Base-by-base conservation (phyloP, 192 early-diverging fungal genomes). In the Coemansia sp. region DNA sequence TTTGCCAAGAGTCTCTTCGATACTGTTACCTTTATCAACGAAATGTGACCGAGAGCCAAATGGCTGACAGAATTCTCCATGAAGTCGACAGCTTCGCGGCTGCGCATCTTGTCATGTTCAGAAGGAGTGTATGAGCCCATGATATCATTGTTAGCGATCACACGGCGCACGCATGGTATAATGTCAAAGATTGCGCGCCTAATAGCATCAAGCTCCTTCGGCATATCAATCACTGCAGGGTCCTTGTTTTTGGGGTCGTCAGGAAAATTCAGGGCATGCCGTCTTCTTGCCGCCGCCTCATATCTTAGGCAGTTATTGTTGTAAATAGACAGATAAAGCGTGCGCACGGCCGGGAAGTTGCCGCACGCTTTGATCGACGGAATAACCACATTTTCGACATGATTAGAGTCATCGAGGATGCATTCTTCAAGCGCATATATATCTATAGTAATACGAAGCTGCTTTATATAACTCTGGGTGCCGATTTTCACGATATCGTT, bases 381-480 rank as follows among this genome's bases (percentile, higher is more conserved):
- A 28, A 35, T 53, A 26, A 58, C 13, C 28, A 37, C 59, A 8
- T 58, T 30, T 28, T 26, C 8, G 21, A n/a, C 16, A 35, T 63
- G 51, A 20, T 53, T 15, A 0, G 59, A 3, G 13, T 52, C 20
- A 13, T 48, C 46, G 30, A 66, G 35, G 13, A 61, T 26, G 2
- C 55, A 29, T 3, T 43, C 15, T 13, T 48, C 56, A 42, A 70
- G 51, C 9, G 53, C 28, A 2, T 59, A 56, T 5, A 66, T 9
- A n/a, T 53, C 29, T 13, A 75, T 18, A 2, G 61, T 26, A 10
- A 75, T 29, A 25, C 57, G 48, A 3, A 75, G 46, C 12, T 70
- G 67, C 21, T 48, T 55, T 23, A 75, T 35, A 18, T 62, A 34
- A 4, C 23, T 7, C 55, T 70, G 73, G 15, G 34, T 34, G 23